Conservation (phyloP, 2,329 filamentous ascomycete genomes). For the Cryphonectria japonica region DNA sequence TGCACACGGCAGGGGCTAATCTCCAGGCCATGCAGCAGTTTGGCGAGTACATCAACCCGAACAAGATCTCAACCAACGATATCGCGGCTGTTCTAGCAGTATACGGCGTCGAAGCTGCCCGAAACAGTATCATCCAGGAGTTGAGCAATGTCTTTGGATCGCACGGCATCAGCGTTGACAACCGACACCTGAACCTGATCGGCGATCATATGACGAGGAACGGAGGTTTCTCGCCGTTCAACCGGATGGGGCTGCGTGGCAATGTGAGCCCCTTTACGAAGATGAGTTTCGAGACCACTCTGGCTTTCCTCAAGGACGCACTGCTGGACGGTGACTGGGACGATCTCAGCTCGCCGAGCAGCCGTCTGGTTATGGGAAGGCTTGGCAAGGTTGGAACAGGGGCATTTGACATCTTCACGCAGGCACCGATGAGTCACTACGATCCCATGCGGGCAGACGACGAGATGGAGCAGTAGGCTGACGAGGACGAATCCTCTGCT, state of each 20-base stretch:
- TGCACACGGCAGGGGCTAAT: slow-evolving; percentile 86
- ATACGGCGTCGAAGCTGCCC: slow-evolving; percentile 93
- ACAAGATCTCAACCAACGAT: slow-evolving; percentile 89
- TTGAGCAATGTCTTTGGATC: slow-evolving; percentile 82
- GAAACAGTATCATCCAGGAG: slow-evolving; percentile 84
- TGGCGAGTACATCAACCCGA: slow-evolving; percentile 81
- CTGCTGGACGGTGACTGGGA: slow-evolving; percentile 90
- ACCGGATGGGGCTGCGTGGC: slow-evolving; percentile 82
- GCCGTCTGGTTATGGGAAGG: slow-evolving; percentile 84
- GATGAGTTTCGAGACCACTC: slow-evolving; percentile 99
- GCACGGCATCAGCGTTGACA: slow-evolving; percentile 91
- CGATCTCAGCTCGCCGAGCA: slow-evolving; percentile 81
- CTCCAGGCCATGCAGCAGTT: slow-evolving; percentile 89
- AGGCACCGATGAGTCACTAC: slow-evolving; percentile 57
- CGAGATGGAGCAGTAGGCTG: slow-evolving; percentile 21
- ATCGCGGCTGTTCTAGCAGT: slow-evolving; percentile 81
- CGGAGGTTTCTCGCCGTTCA: slow-evolving; percentile 89
- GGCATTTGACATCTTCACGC: slow-evolving; percentile 82
- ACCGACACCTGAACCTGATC: slow-evolving; percentile 91
- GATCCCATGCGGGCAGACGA: slow-evolving; percentile 37
- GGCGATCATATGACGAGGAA: slow-evolving; percentile 97
- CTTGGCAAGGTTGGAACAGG: slow-evolving; percentile 86
- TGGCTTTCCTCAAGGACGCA: slow-evolving; percentile 90
- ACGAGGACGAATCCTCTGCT: neutral
- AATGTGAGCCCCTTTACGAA: slow-evolving; percentile 93